Base-by-base conservation (phyloP, 139 green algal species). In the Picocystis salinarum region DNA sequence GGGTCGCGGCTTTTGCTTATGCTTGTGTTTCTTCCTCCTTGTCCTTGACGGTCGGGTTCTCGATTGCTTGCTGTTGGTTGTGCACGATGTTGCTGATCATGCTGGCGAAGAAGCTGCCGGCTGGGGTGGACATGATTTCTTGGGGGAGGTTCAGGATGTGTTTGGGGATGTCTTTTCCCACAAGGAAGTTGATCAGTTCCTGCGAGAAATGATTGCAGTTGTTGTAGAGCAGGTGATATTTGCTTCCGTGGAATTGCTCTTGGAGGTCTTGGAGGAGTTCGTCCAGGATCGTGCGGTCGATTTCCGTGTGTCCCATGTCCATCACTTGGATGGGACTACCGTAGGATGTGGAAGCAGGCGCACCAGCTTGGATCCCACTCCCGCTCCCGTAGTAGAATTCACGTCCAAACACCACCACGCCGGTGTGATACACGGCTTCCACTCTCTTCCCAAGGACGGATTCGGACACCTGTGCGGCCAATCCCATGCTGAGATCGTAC, bases 401-500 rank as follows among this genome's bases (percentile, higher is more conserved):
- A 0, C 13, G 30, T 23, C 56, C 56, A 31, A 54, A 65, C 6
- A 68, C 47, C 5, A 66, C 56, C 6, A 69, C 20, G 26, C 56
- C 57, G 6, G 56, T 66, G 47, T 67, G 27, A 29, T 13, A 66
- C 12, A 66, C 55, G 9, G 46, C 56, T 6, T 66, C 56, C 23
- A 66, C 66, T 59, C 68, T 48, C 3, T 52, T 64, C 1, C 79
- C 79, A 10, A 91, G 52, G 9, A 91, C 40, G 46, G 66, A 49
- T 7, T 49, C 49, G 0, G 58, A 74, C 2, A 89, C 31, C 4
- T 48, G 13, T 1, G 46, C 33, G 3, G 80, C 80, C 27, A 93
- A 42, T 3, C 80, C 80, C 2, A 64, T 29, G 11, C 50, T 73
- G 0, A 91, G 42, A 44, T 91, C 80, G 34, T 91, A 91, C 0